phyloP scores from a whole-genome alignment of 768 basidiomycete species.

The Cubamyces sp. region DNA sequence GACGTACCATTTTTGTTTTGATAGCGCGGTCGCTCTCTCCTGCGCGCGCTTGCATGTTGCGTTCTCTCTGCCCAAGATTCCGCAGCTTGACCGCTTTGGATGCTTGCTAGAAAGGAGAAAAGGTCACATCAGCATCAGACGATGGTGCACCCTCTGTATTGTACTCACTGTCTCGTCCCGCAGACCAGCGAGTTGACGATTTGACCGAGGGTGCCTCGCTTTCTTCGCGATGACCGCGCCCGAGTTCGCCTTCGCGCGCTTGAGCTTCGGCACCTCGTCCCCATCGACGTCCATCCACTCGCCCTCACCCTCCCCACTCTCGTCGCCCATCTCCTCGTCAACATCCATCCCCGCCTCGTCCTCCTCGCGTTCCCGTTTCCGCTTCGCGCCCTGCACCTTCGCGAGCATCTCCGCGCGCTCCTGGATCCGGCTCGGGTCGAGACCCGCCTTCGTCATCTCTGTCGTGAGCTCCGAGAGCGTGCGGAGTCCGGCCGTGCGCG shows the following conservation, averaged over 20 bases:
- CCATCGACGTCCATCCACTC: slow-evolving; percentile 48
- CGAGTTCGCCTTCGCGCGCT: slow-evolving; percentile 64
- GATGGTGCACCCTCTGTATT: background rate
- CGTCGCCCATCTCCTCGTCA: slow-evolving; percentile 46
- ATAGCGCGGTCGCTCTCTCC: slow-evolving; percentile 89
- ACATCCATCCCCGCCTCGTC: slow-evolving; percentile 70
- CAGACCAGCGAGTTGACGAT: slow-evolving; percentile 80
- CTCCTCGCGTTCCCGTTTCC: slow-evolving; percentile 66
- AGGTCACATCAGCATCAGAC: background rate
- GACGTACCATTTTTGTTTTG: slow-evolving; percentile 77
- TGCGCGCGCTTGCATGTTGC: slow-evolving; percentile 88
- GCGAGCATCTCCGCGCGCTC: slow-evolving; percentile 86
- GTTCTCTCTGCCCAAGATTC: slow-evolving; percentile 83
- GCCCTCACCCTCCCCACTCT: slow-evolving; percentile 45
- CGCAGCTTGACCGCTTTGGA: slow-evolving; percentile 80
- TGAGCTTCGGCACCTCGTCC: slow-evolving; percentile 53
- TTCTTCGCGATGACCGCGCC: slow-evolving; percentile 55
- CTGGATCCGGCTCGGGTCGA: slow-evolving; percentile 86
- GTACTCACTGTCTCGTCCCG: slow-evolving; percentile 68
- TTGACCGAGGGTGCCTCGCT: slow-evolving; percentile 63
- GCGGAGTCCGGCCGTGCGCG: slow-evolving; percentile 71
- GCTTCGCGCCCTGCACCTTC: slow-evolving; percentile 69
- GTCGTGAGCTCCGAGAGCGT: slow-evolving; percentile 74
- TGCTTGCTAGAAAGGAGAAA: slow-evolving; percentile 60
- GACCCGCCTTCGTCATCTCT: slow-evolving; percentile 84